Conservation (phyloP, 2,329 filamentous ascomycete species). For the Akanthomyces dipterigenus region DNA sequence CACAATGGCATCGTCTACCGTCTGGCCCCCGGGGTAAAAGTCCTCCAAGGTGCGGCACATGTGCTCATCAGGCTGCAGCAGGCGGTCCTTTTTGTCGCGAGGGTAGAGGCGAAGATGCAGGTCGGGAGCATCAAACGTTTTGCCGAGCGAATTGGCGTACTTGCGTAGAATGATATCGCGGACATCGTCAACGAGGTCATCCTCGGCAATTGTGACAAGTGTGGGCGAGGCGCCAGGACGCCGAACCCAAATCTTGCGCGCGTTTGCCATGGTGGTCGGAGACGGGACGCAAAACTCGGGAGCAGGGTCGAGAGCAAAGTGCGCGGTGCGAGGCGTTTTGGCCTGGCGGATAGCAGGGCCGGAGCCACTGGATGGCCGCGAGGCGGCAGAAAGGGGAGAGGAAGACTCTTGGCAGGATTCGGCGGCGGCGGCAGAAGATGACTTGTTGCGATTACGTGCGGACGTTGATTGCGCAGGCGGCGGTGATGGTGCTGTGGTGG, state of each 20-base stretch:
- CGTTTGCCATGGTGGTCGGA: slow-evolving; percentile 42
- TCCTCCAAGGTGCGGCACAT: slow-evolving; percentile 71
- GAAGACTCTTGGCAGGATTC: not conserved
- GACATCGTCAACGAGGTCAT: slow-evolving; percentile 90
- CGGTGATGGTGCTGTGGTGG: not conserved
- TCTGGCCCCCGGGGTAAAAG: slow-evolving; percentile 82
- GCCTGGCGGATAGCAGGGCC: slow-evolving; percentile 15
- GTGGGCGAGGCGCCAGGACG: slow-evolving; percentile 80
- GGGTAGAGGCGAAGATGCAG: slow-evolving; percentile 70
- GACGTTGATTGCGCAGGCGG: not conserved
- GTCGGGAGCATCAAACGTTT: slow-evolving; percentile 85
- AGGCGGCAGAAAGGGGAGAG: not conserved
- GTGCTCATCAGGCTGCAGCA: slow-evolving; percentile 78
- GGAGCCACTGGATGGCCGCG: slow-evolving; percentile 21
- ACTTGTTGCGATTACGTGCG: not conserved
- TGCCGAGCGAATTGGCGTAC: slow-evolving; percentile 87
- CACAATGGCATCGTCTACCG: slow-evolving; percentile 78
- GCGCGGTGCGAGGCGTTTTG: slow-evolving; percentile 15
- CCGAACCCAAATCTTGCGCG: slow-evolving; percentile 91
- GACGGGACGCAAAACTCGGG: slow-evolving; percentile 29
- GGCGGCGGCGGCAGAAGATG: not conserved
- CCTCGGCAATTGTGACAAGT: slow-evolving; percentile 74
- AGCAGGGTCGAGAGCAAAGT: slow-evolving; percentile 14
- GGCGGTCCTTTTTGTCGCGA: slow-evolving; percentile 63
- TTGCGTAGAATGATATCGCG: slow-evolving; percentile 88